phyloP scores from a whole-genome alignment of 306 rosid genomes.

The Albizia julibrissin region DNA sequence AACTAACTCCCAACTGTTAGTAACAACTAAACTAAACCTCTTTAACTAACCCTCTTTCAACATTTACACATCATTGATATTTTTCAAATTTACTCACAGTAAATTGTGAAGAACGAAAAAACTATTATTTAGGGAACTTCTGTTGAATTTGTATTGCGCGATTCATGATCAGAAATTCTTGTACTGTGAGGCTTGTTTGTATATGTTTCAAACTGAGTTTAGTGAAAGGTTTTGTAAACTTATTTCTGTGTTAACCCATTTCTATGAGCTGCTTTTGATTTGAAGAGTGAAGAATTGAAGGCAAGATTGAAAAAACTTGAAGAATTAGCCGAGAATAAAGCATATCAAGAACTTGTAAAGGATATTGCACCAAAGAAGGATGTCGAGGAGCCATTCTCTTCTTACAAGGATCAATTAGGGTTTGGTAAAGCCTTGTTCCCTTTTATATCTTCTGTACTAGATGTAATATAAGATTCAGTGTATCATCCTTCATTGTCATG shows the following conservation, averaged over 20 bases:
- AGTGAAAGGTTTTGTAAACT: not conserved
- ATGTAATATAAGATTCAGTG: not conserved
- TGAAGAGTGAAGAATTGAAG: conserved; percentile 85
- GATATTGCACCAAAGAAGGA: conserved; percentile 62
- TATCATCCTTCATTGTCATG: not conserved
- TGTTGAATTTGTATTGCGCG: not conserved
- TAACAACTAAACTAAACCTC: too few species aligned
- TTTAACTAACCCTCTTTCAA: too few species aligned
- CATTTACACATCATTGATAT: not conserved
- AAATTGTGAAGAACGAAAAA: not conserved
- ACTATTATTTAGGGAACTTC: not conserved
- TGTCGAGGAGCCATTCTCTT: conserved; percentile 74
- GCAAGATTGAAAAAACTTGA: conserved; percentile 65
- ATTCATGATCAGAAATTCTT: not conserved
- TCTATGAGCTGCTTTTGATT: not conserved
- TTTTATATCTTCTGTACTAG: not conserved
- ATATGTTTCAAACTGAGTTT: not conserved
- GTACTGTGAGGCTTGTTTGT: not conserved
- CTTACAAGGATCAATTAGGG: conserved; percentile 89
- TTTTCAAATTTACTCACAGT: not conserved
- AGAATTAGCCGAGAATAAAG: conserved; percentile 81
- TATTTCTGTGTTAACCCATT: not conserved
- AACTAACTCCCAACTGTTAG: too few species aligned
- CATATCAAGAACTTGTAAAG: conserved; percentile 82
- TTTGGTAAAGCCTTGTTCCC: conserved; percentile 53